phyloP scores from a whole-genome alignment of 768 basidiomycete genomes.

The Tremella fuciformis region DNA sequence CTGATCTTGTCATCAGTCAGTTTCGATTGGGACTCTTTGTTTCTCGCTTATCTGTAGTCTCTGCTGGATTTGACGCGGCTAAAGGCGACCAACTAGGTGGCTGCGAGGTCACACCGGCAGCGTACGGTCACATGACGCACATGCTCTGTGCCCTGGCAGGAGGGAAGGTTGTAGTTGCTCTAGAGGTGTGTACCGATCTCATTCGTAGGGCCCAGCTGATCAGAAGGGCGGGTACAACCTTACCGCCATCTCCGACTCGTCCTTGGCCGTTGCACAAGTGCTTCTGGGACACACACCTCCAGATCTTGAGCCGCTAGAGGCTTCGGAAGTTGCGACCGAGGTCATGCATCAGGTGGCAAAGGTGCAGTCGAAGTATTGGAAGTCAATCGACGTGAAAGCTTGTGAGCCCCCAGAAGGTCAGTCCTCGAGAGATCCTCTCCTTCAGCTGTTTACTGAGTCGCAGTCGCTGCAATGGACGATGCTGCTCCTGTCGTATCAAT shows the following conservation, averaged over 20 bases:
- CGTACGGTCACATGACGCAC: slow-evolving; percentile 98
- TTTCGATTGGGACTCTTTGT: slow-evolving; percentile 17
- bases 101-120: slow-evolving; percentile 83
- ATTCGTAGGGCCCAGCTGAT: background rate
- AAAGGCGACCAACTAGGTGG: slow-evolving; percentile 86
- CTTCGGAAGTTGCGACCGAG: slow-evolving; percentile 77
- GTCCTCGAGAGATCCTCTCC: slow-evolving; percentile 10
- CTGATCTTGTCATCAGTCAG: slow-evolving; percentile 92
- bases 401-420: slow-evolving; percentile 78
- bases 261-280: slow-evolving; percentile 79
- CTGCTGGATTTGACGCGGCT: slow-evolving; percentile 96
- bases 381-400: slow-evolving; percentile 72
- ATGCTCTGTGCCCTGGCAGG: slow-evolving; percentile 86
- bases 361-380: slow-evolving; percentile 90
- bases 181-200: slow-evolving; percentile 66
- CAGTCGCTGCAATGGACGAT: slow-evolving; percentile 2
- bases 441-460: slow-evolving; percentile 1
- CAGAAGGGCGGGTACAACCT: slow-evolving; percentile 93
- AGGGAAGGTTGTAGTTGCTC: slow-evolving; percentile 83
- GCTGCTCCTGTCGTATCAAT: background rate
- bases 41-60: slow-evolving; percentile 61
- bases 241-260: slow-evolving; percentile 79
- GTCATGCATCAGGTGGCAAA: slow-evolving; percentile 83
- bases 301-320: slow-evolving; percentile 65
- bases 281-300: slow-evolving; percentile 86